Base-by-base conservation (phyloP, 1,284 basidiomycete species). In the Coniophora puteana region DNA sequence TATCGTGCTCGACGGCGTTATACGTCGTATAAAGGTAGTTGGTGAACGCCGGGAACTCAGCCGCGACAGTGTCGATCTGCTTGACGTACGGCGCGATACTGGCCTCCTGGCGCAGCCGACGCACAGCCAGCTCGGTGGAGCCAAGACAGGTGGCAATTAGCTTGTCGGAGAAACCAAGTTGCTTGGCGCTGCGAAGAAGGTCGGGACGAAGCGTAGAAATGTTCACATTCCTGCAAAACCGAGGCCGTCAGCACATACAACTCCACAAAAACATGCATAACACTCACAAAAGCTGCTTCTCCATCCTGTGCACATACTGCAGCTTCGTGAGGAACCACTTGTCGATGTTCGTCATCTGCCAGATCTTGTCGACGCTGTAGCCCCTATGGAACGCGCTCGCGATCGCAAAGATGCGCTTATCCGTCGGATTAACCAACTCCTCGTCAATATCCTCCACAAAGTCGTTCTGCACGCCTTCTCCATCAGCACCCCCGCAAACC, bases 21-120 rank as follows among this genome's bases (percentile, higher is more conserved):
- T 98, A 98, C 2, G 94, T 96, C 30, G 89, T 97, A 72, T 98
- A 98, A 37, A 99, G 82, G 67, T 99, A 98, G 73, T 99, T 99
- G 48, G 96, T 98, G 73, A 88, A 93, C 1, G 94, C 93, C 0
- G 95, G 96, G 80, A 97, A 99, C 61, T 99, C 95, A 36, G 96
- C 95, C 5, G 95, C 95, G 46, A 98, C 93, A 1, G 95, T 98
- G 61, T 99, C 95, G 59, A 98, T 99, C 65, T 98, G 95, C 74
- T 98, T 99, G 65, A 97, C 90, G 61, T 93, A 96, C 1, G 94
- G 94, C 37, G 76, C 75, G 56, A 98, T 88, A 36, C 77, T 80
- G 44, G 71, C 69, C 65, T 97, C 94, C 60, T 91, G 83, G 46
- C 95, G 88, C 39, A 93, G 71, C 37, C 80, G 79, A 41, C 93